Base-by-base conservation (phyloP, 2,329 filamentous ascomycete genomes). In the Rutstroemia sp. region DNA sequence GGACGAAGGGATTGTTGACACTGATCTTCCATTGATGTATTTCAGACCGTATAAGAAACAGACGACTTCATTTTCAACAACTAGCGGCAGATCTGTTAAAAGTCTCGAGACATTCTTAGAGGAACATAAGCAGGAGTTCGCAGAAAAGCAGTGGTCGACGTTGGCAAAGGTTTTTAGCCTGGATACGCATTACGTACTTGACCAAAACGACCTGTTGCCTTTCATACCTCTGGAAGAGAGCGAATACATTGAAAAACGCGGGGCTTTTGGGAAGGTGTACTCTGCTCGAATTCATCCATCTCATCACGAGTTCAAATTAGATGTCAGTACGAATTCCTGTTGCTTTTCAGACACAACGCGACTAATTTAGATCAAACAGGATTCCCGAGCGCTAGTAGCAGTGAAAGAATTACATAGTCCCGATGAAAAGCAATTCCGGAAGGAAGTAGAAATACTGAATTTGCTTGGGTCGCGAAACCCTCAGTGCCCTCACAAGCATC, bases 251-350 rank as follows among this genome's bases (percentile, higher is more conserved):
- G 10, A 41, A 8, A 63, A 60, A 46, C 55, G 59, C 47, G 64
- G 63, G 2, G 62, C 59, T 2, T 66, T 60, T 37, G 60, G 64
- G 19, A 54, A 59, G 8, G 63, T 66, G 0, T 66, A 47, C n/a
- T 38, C 55, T 5, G 61, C 63, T 1, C 19, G 46, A 14, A 47
- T 65, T 9, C 63, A 65, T 51, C 55, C 58, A 10, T 57, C 61
- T 19, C 64, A 66, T 51, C 63, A 66, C n/a, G n/a, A 54, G 0
- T 60, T 64, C 27, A 62, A 58, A 54, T 4, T 5, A 25, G 44
- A 39, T 25, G 23, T 46, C 27, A 25, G 16, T 46, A 3, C 5
- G 3, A 6, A 1, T n/a, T 4, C 5, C 2, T 4, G 9, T 3
- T 12, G 14, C 10, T 7, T 17, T 1, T 34, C 30, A 34, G 30